A percentile compares a stretch with the other conserved stretches of the same genome.
Conservation (phyloP, 2,329 filamentous ascomycete genomes). For the Fusarium beomiforme region DNA sequence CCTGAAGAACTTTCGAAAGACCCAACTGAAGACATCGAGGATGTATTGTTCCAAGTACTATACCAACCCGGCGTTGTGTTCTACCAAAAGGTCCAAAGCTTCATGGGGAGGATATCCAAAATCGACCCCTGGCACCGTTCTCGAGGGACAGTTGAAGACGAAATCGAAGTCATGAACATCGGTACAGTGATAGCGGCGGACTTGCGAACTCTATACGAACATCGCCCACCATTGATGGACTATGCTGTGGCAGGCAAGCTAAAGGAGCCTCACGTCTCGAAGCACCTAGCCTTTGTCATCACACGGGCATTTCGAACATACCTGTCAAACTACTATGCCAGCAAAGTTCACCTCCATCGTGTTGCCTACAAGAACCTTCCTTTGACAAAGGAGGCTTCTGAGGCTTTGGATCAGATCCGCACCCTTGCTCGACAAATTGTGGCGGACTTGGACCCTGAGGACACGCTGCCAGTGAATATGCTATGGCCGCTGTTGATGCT, state of each 20-base stretch:
- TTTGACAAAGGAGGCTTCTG: slow-evolving; percentile 58
- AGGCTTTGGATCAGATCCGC: slow-evolving; percentile 61
- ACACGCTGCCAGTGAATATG: slow-evolving; percentile 64
- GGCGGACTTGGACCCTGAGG: slow-evolving; percentile 51
- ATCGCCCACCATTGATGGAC: slow-evolving; percentile 65
- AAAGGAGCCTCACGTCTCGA: slow-evolving; percentile 58
- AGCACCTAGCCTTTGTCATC: slow-evolving; percentile 59
- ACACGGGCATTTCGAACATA: slow-evolving; percentile 65
- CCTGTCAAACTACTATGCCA: slow-evolving; percentile 65
- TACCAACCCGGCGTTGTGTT: slow-evolving; percentile 66
- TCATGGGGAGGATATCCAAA: slow-evolving; percentile 65
- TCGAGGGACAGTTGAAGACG: slow-evolving; percentile 65
- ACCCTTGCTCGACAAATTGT: slow-evolving; percentile 57
- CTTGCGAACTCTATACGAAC: slow-evolving; percentile 59
- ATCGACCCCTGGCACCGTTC: slow-evolving; percentile 67
- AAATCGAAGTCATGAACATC: slow-evolving; percentile 66
- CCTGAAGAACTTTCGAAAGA: slow-evolving; percentile 39
- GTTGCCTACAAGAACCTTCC: slow-evolving; percentile 66
- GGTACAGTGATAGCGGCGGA: slow-evolving; percentile 62
- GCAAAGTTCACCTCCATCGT: slow-evolving; percentile 65
- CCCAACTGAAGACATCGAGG: slow-evolving; percentile 53
- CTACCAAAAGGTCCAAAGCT: slow-evolving; percentile 67
- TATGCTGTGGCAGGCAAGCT: slow-evolving; percentile 63
- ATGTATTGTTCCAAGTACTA: slow-evolving; percentile 63
- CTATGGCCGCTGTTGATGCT: slow-evolving; percentile 67